Conservation (phyloP, 805 yeast genomes). For the Teunomyces aglyptinius region DNA sequence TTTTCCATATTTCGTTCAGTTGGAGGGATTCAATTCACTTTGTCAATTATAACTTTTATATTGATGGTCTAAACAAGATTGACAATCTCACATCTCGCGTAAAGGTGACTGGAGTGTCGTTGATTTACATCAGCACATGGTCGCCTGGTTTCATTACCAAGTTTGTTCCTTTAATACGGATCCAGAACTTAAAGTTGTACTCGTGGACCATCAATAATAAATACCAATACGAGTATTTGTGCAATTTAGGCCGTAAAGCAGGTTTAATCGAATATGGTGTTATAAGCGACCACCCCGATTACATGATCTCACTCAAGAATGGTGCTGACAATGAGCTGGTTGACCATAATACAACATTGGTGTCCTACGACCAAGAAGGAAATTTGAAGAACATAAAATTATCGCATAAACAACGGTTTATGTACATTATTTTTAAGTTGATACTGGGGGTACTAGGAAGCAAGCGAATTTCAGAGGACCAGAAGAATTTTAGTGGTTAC, state of each 20-base stretch:
- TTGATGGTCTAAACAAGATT: constrained; percentile 19
- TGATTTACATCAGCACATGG: constrained; percentile 40
- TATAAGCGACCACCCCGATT: constrained; percentile 36
- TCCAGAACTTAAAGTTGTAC: constrained; percentile 31
- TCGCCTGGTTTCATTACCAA: constrained; percentile 29
- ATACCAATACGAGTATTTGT: constrained; percentile 36
- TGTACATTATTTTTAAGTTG: constrained; percentile 10
- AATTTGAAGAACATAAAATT: constrained; percentile 7
- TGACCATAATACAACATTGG: constrained; percentile 5
- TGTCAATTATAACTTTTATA: constrained; percentile 34
- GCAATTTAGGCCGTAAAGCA: constrained; percentile 22
- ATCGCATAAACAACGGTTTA: constrained; percentile 15
- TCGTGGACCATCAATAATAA: constrained; percentile 41
- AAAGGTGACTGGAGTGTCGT: constrained; percentile 35
- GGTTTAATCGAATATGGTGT: constrained; percentile 33
- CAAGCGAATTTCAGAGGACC: constrained; percentile 15
- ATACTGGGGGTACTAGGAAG: constrained; percentile 11
- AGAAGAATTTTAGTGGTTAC: constrained; percentile 15
- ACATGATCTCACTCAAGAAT: constrained; percentile 22
- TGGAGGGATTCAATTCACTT: constrained; percentile 34
- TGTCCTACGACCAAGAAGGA: constrained; percentile 7
- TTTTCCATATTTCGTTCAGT: constrained; percentile 33
- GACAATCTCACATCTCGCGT: constrained; percentile 19
- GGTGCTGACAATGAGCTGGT: background rate
- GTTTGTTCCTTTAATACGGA: constrained; percentile 36